phyloP scores from a whole-genome alignment of 768 basidiomycete genomes.

The Clavulina sp. region DNA sequence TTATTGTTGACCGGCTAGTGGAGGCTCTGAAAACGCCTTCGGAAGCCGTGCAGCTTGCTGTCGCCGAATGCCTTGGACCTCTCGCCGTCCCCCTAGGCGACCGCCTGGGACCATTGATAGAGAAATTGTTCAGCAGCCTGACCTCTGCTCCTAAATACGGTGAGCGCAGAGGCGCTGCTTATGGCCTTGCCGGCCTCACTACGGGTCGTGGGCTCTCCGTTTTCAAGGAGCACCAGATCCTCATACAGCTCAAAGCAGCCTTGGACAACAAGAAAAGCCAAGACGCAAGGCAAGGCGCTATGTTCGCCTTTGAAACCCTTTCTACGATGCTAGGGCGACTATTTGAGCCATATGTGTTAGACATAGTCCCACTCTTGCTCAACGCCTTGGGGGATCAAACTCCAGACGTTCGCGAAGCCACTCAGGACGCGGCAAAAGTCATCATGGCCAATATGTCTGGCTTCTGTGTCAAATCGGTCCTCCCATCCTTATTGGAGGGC shows the following conservation, averaged over 20 bases:
- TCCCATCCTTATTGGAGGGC: slow-evolving; percentile 76
- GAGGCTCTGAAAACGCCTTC: slow-evolving; percentile 85
- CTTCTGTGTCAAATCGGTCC: slow-evolving; percentile 87
- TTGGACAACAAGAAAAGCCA: slow-evolving; percentile 79
- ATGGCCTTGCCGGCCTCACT: slow-evolving; percentile 83
- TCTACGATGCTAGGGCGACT: slow-evolving; percentile 70
- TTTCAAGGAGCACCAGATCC: slow-evolving; percentile 70
- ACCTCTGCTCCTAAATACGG: slow-evolving; percentile 76
- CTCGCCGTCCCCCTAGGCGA: slow-evolving; percentile 55
- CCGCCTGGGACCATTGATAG: slow-evolving; percentile 44
- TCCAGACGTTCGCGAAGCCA: slow-evolving; percentile 81
- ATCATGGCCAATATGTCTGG: slow-evolving; percentile 94
- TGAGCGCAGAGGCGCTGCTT: slow-evolving; percentile 88
- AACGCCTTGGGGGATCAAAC: slow-evolving; percentile 73
- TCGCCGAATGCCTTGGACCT: slow-evolving; percentile 86
- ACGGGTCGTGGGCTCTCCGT: slow-evolving; percentile 77
- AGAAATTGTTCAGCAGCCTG: slow-evolving; percentile 58
- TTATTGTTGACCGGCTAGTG: slow-evolving; percentile 68
- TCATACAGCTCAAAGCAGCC: slow-evolving; percentile 52
- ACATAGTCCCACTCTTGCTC: slow-evolving; percentile 68
- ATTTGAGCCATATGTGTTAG: slow-evolving; percentile 85
- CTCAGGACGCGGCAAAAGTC: slow-evolving; percentile 75
- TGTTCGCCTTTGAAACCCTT: slow-evolving; percentile 90
- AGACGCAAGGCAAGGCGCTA: slow-evolving; percentile 78
- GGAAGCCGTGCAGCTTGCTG: slow-evolving; percentile 91